Evolutionary conservation across 441 rosid genomes (phyloP).

Genomic region (Pelargonium citronellum): DNA sequence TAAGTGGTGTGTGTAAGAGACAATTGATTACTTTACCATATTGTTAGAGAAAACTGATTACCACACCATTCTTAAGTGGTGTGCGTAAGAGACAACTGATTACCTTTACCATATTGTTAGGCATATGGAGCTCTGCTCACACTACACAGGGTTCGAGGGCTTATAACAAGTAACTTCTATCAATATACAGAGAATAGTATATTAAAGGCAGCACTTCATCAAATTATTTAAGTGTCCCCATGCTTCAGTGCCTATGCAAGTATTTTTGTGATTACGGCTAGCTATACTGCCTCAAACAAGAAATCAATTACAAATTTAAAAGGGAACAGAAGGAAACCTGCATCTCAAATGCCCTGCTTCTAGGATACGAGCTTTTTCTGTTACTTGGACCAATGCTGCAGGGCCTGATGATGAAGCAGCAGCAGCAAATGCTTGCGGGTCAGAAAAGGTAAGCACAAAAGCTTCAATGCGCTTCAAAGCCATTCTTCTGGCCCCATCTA

Average conservation of each 20-base stretch:
- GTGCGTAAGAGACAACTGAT: too few species aligned
- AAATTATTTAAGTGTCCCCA: not conserved
- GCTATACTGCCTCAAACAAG: not conserved
- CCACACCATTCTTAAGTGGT: too few species aligned
- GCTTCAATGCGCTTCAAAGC: conserved; percentile 74
- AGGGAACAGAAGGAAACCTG: conserved; percentile 43
- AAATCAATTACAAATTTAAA: not conserved
- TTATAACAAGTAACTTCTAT: too few species aligned
- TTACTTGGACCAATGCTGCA: conserved; percentile 69
- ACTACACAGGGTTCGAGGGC: too few species aligned
- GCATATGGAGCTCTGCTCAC: too few species aligned
- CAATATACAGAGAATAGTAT: too few species aligned
- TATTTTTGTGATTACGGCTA: not conserved
- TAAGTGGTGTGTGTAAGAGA: too few species aligned
- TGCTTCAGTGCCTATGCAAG: not conserved
- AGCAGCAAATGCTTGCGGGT: conserved; percentile 61
- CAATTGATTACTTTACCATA: too few species aligned
- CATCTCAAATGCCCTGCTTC: conserved; percentile 96
- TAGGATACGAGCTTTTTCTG: conserved; percentile 82
- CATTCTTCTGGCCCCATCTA: conserved; percentile 75
- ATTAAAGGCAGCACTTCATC: too few species aligned
- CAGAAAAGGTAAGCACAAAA: conserved; percentile 60
- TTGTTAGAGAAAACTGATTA: too few species aligned
- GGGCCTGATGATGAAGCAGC: conserved; percentile 75
- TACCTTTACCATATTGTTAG: too few species aligned